phyloP scores from a whole-genome alignment of 2,329 filamentous ascomycete species.

The Xylariaceae sp. region DNA sequence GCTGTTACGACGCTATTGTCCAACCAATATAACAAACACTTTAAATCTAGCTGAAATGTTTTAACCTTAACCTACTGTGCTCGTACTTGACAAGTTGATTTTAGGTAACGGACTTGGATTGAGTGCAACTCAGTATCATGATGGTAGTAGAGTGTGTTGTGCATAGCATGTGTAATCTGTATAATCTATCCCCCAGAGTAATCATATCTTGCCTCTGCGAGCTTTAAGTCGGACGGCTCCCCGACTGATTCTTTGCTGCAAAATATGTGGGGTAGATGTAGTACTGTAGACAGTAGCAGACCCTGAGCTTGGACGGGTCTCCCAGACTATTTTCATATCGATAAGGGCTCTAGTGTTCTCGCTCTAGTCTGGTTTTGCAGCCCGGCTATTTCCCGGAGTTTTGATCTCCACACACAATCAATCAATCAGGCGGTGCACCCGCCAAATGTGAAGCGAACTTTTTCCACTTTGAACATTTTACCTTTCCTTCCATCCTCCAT shows the following conservation, averaged over 20 bases:
- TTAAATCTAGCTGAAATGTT: not conserved
- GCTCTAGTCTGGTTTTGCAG: slow-evolving; percentile 5
- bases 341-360: slow-evolving; percentile 33
- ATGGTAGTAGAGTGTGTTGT: too few species aligned
- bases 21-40: not conserved
- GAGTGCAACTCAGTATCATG: not conserved
- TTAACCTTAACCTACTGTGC: too few species aligned
- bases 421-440: slow-evolving; percentile 17
- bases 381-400: slow-evolving; percentile 40
- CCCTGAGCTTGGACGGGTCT: not conserved
- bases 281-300: too few species aligned
- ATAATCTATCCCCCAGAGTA: too few species aligned
- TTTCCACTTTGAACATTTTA: slow-evolving; percentile 31
- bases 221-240: too few species aligned
- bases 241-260: too few species aligned
- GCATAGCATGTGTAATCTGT: too few species aligned
- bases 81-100: too few species aligned
- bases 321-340: slow-evolving; percentile 22
- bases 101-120: too few species aligned
- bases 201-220: too few species aligned
- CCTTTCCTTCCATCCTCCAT: slow-evolving; percentile 35
- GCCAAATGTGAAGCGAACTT: slow-evolving; percentile 36
- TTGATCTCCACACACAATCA: slow-evolving; percentile 33
- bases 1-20: not conserved
- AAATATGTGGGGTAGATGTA: too few species aligned